Evolutionary conservation across 2,329 filamentous ascomycete species (phyloP).

Genomic region (Ascomycota sp.): DNA sequence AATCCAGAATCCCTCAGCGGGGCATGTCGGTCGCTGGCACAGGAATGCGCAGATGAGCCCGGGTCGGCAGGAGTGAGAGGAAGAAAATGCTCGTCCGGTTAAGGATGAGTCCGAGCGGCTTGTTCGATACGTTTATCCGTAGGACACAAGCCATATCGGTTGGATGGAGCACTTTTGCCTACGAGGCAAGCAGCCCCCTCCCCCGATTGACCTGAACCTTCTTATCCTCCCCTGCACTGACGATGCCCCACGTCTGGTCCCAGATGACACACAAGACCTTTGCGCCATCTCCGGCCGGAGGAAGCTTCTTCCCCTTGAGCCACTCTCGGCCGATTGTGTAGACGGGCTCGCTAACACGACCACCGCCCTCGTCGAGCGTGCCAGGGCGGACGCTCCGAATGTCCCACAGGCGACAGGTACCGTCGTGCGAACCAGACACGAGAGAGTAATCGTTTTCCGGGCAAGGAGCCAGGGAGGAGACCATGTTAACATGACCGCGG

Average conservation of each 20-base stretch:
- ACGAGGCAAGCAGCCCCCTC: conserved; percentile 25
- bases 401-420: conserved; percentile 88
- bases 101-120: neutral
- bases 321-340: conserved; percentile 59
- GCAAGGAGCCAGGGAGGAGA: conserved; percentile 26
- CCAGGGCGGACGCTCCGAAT: conserved; percentile 47
- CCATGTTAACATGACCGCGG: conserved; percentile 66
- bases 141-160: neutral
- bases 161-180: conserved; percentile 2
- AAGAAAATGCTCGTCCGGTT: too few species aligned
- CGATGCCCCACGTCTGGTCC: conserved; percentile 72
- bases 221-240: conserved; percentile 85
- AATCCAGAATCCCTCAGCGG: conserved; percentile 4
- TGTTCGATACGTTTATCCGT: neutral
- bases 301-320: conserved; percentile 40
- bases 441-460: conserved; percentile 60
- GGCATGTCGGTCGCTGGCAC: conserved; percentile 11
- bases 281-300: conserved; percentile 55
- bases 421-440: conserved; percentile 78
- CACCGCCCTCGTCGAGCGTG: conserved; percentile 37
- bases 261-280: conserved; percentile 83
- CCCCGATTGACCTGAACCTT: conserved; percentile 77
- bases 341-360: conserved; percentile 51
- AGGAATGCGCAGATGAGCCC: conserved; percentile 5
- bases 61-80: too few species aligned